Conservation (phyloP, 495 filamentous ascomycete genomes). For the Penicillium maclennaniae region DNA sequence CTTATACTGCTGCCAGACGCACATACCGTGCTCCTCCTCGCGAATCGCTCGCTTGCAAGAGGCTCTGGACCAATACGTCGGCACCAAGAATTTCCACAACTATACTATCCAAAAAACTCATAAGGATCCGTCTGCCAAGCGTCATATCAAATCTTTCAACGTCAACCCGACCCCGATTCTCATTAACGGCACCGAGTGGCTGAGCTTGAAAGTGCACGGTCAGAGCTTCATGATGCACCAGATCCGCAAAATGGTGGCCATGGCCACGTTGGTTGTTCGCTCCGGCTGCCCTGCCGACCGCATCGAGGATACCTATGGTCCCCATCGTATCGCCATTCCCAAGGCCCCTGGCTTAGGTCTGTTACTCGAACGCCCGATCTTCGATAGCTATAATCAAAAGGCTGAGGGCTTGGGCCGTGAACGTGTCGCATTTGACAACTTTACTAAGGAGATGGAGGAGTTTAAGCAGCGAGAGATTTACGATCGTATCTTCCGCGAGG, state of each 20-base stretch:
- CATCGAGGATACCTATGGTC: slow-evolving; percentile 66
- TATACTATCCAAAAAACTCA: slow-evolving; percentile 85
- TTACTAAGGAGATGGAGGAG: slow-evolving; percentile 69
- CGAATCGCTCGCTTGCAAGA: slow-evolving; percentile 70
- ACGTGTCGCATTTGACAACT: slow-evolving; percentile 71
- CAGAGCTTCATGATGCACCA: slow-evolving; percentile 99
- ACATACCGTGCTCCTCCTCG: slow-evolving; percentile 70
- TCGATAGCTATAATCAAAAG: slow-evolving; percentile 74
- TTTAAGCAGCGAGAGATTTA: slow-evolving; percentile 97
- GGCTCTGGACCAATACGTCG: slow-evolving; percentile 65
- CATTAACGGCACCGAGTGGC: slow-evolving; percentile 89
- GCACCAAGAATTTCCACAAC: slow-evolving; percentile 90
- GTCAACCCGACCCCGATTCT: slow-evolving; percentile 67
- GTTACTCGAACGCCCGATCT: slow-evolving; percentile 84
- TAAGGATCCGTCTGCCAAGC: slow-evolving; percentile 75
- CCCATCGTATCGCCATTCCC: slow-evolving; percentile 73
- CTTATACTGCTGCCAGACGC: slow-evolving; percentile 72
- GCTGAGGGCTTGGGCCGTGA: slow-evolving; percentile 54
- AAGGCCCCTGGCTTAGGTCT: slow-evolving; percentile 89
- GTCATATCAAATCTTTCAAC: slow-evolving; percentile 85
- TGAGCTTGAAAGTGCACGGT: slow-evolving; percentile 91
- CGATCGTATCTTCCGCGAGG: slow-evolving; percentile 80
- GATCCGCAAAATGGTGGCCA: slow-evolving; percentile 97
- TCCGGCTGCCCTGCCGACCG: slow-evolving; percentile 65
- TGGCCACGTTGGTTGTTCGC: slow-evolving; percentile 79